phyloP scores from a whole-genome alignment of 805 yeast species.

The Cyberlindnera mississippiensis region DNA sequence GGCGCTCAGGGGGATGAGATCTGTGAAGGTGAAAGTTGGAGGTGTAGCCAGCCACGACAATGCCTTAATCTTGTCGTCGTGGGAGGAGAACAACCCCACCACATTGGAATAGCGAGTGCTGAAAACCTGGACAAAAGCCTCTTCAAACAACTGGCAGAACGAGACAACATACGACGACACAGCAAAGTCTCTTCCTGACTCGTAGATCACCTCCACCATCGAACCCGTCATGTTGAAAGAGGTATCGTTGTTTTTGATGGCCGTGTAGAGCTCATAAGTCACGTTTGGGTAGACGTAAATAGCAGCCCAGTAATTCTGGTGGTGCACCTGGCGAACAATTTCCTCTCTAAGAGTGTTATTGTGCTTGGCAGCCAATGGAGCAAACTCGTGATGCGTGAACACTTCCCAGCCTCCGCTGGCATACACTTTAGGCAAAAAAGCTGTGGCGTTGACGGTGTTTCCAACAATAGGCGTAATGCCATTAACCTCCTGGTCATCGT shows the following conservation, averaged over 20 bases:
- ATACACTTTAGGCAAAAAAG: conserved; percentile 3
- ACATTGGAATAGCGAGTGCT: conserved; percentile 6
- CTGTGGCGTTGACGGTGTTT: conserved; percentile 6
- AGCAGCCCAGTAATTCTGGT: conserved; percentile 56
- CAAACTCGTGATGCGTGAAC: conserved; percentile 24
- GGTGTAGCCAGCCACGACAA: conserved; percentile 14
- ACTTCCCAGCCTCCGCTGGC: conserved; percentile 29
- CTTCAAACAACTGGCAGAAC: conserved; percentile 41
- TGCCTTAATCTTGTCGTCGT: conserved; percentile 22
- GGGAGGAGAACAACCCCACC: conserved; percentile 33
- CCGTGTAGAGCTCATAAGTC: conserved; percentile 28
- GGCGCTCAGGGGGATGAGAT: conserved; percentile 44
- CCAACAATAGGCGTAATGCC: conserved; percentile 21
- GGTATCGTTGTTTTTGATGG: conserved; percentile 22
- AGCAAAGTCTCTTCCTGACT: conserved; percentile 59
- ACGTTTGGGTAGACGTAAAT: conserved; percentile 48
- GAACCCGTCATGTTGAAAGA: conserved; percentile 19
- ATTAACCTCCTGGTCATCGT: conserved; percentile 18
- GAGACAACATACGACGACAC: conserved; percentile 44
- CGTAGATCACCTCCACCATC: conserved; percentile 42
- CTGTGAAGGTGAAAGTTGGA: conserved; percentile 29
- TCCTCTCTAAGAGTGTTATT: conserved; percentile 28
- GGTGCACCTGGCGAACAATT: conserved; percentile 43
- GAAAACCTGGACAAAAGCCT: conserved; percentile 7
- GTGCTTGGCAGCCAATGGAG: conserved; percentile 16